A percentile compares a stretch with the other conserved stretches of the same genome.
Conservation (phyloP, 176 grass and related monocot genomes). For the Eleusine coracana region DNA sequence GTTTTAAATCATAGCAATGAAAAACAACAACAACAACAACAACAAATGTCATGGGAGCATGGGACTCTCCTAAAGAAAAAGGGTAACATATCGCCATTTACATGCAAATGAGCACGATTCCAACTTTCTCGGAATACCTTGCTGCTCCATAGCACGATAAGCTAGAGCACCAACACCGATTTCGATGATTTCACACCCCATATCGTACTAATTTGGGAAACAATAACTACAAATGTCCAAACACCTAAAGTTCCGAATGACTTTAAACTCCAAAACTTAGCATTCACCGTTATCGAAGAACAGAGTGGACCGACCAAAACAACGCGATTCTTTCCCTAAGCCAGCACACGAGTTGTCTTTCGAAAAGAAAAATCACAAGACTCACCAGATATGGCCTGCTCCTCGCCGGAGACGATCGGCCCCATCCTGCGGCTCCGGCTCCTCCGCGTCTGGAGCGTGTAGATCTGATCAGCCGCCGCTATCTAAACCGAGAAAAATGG, state of each 20-base stretch:
- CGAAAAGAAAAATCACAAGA: background rate
- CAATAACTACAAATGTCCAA: background rate
- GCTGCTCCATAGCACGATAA: background rate
- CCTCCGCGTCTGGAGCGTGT: background rate
- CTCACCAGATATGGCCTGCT: slow-evolving; percentile 58
- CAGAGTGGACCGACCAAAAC: slow-evolving; percentile 28
- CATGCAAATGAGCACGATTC: slow-evolving; percentile 9
- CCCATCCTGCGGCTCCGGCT: slow-evolving; percentile 45
- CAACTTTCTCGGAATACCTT: slow-evolving; percentile 32
- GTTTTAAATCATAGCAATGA: background rate
- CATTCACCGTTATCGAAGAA: background rate
- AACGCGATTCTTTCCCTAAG: background rate
- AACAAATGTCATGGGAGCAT: background rate
- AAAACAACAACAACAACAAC: background rate
- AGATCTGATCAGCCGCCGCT: slow-evolving; percentile 49
- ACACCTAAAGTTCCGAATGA: background rate
- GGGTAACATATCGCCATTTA: background rate
- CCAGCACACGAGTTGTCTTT: no score
- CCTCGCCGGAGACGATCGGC: slow-evolving; percentile 34
- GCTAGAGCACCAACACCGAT: background rate
- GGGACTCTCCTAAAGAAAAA: background rate
- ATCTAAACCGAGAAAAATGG: slow-evolving; percentile 13
- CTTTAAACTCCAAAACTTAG: background rate
- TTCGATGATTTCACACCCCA: background rate
- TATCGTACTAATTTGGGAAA: background rate